Percentiles rank a stretch among this genome's conserved stretches.
These are phyloP conservation scores for Kwoniella newhampshirensis DNA, from an alignment of 768 basidiomycete species.

Conservation along the genomic window DNA sequence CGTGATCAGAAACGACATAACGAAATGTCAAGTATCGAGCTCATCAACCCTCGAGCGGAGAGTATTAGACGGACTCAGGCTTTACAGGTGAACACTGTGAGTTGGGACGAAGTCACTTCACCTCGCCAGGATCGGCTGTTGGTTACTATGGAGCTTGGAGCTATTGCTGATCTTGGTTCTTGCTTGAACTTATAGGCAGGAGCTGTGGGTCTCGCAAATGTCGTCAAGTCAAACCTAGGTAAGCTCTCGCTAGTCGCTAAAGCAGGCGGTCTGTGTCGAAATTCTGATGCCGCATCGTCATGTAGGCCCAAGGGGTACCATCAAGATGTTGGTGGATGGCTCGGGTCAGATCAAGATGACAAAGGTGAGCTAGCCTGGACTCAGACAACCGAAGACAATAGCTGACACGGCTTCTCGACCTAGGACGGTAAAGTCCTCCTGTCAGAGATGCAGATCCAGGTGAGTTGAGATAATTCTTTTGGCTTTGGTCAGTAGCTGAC, in stretches of 20 bases:
- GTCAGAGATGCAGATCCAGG: conserved; percentile 96
- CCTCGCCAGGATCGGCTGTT: background rate
- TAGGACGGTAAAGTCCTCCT: conserved; percentile 92
- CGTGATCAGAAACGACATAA: background rate
- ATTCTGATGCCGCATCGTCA: background rate
- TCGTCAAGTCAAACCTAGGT: conserved; percentile 97
- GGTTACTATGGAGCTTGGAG: background rate
- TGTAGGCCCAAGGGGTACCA: conserved; percentile 88
- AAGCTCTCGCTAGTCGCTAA: conserved; percentile 12
- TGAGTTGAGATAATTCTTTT: conserved; percentile 18
- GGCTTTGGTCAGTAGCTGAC: background rate
- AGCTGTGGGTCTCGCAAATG: conserved; percentile 93
- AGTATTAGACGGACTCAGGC: conserved; percentile 85
- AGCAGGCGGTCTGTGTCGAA: background rate
- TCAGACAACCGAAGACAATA: background rate
- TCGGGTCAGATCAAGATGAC: conserved; percentile 98
- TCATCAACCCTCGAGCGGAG: conserved; percentile 96
- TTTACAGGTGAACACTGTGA: conserved; percentile 67
- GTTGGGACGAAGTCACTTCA: conserved; percentile 11
- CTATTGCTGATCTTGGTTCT: background rate
- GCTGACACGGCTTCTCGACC: background rate
- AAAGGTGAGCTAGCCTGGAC: conserved; percentile 58
- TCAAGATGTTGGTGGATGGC: conserved; percentile 99
- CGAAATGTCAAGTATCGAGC: conserved; percentile 62
- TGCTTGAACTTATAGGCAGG: conserved; percentile 77